phyloP scores from a whole-genome alignment of 2,329 filamentous ascomycete genomes.

The Colletotrichum plurivorum region DNA sequence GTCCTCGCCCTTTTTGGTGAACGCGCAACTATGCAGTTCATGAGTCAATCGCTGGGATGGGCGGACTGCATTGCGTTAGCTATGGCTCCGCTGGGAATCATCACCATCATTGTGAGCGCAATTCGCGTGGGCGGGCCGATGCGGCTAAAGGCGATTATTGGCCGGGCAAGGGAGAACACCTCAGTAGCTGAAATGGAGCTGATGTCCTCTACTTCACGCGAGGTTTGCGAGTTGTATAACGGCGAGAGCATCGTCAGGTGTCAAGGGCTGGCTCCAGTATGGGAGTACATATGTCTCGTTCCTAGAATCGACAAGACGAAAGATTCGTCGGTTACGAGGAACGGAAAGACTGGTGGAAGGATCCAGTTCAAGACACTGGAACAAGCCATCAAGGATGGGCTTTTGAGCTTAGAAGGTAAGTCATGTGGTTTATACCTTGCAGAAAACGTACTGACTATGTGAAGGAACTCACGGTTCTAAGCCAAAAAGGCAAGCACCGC shows the following conservation, averaged over 20 bases:
- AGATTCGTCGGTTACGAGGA: background rate
- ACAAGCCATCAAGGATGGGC: too few species aligned
- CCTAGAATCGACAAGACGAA: background rate
- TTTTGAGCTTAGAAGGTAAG: too few species aligned
- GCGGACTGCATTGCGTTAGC: slow-evolving; percentile 51
- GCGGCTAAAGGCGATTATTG: slow-evolving; percentile 55
- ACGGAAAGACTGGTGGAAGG: too few species aligned
- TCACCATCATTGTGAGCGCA: slow-evolving; percentile 53
- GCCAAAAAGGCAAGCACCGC: too few species aligned
- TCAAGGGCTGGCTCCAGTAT: background rate
- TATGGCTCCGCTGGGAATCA: slow-evolving; percentile 54
- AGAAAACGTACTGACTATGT: too few species aligned
- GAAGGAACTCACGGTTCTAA: too few species aligned
- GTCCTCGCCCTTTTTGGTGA: slow-evolving; percentile 56
- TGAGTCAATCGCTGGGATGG: slow-evolving; percentile 50
- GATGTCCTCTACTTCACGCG: slow-evolving; percentile 54
- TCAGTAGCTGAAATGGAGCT: slow-evolving; percentile 55
- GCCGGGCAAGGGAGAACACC: slow-evolving; percentile 52
- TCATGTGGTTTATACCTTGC: too few species aligned
- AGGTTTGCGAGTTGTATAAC: slow-evolving; percentile 57
- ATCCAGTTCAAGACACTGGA: too few species aligned
- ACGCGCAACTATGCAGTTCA: slow-evolving; percentile 54
- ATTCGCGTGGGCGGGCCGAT: slow-evolving; percentile 51
- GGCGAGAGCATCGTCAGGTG: background rate
- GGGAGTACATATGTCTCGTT: slow-evolving; percentile 5